A percentile compares a stretch with the other conserved stretches of the same genome.
phyloP scores from a whole-genome alignment of 2,329 filamentous ascomycete genomes.

The Thelonectria blattea region DNA sequence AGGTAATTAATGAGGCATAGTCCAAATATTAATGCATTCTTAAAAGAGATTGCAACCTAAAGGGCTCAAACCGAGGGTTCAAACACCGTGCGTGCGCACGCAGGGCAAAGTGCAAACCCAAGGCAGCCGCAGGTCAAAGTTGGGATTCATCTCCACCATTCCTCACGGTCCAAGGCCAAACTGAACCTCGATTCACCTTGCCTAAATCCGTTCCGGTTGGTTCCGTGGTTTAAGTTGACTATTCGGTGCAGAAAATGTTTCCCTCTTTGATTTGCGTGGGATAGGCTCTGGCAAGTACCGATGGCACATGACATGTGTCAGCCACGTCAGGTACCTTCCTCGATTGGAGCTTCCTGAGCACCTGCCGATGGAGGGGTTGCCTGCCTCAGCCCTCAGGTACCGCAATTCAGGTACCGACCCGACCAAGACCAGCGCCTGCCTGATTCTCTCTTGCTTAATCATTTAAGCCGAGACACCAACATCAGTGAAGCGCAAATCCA shows the following conservation, averaged over 20 bases:
- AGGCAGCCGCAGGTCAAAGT: background rate
- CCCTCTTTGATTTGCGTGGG: too few species aligned
- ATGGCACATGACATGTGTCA: background rate
- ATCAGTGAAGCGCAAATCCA: conserved; percentile 1
- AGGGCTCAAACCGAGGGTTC: background rate
- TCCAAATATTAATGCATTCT: too few species aligned
- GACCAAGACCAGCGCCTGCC: conserved; percentile 16
- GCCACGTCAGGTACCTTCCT: background rate
- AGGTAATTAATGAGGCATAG: background rate
- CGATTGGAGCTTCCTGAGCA: background rate
- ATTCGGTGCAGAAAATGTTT: too few species aligned
- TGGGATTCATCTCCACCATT: background rate
- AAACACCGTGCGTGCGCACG: background rate
- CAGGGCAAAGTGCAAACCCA: background rate
- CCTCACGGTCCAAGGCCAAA: background rate
- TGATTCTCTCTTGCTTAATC: conserved; percentile 11
- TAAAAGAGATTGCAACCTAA: background rate
- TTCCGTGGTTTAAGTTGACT: too few species aligned
- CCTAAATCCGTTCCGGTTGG: background rate
- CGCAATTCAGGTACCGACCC: conserved; percentile 4
- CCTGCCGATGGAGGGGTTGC: background rate
- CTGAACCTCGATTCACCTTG: background rate
- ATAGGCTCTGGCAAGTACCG: background rate
- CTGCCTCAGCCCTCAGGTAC: conserved; percentile 5
- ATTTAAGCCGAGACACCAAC: background rate